Evolutionary conservation across 1,284 basidiomycete species (phyloP).

Genomic region (Trichosporon sp.): DNA sequence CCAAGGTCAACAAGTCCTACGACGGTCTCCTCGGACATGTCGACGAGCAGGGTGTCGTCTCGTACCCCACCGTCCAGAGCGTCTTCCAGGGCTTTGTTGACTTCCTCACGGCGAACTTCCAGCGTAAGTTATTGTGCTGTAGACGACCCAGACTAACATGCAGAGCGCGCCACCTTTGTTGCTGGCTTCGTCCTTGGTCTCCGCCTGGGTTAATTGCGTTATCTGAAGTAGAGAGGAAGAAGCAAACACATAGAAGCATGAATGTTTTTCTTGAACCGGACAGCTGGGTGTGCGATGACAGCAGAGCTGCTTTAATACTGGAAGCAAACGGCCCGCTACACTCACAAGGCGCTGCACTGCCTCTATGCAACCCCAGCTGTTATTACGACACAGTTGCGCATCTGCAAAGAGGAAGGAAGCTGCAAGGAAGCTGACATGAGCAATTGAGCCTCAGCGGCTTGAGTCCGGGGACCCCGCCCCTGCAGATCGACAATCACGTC

Average conservation of each 20-base stretch:
- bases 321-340: no score
- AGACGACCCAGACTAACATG: not conserved
- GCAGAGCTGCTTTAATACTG: no score
- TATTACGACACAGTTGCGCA: no score
- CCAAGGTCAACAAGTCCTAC: constrained; percentile 63
- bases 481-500: constrained; percentile 10
- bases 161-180: constrained; percentile 60
- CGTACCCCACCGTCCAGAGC: constrained; percentile 66
- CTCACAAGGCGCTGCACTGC: no score
- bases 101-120: constrained; percentile 92
- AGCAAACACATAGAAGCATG: constrained; percentile 12
- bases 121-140: constrained; percentile 58
- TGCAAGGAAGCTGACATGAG: not conserved
- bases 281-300: no score
- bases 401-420: not conserved
- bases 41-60: constrained; percentile 62
- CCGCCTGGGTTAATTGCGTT: constrained; percentile 56
- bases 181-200: constrained; percentile 60
- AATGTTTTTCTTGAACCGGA: not conserved
- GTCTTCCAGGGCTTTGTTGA: constrained; percentile 74
- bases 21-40: constrained; percentile 71
- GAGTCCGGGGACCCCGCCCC: constrained; percentile 7
- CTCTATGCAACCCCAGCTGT: no score
- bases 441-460: not conserved
- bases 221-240: not conserved